Percentiles rank a stretch among this genome's conserved stretches.
phyloP scores from a whole-genome alignment of 2,329 filamentous ascomycete genomes.

The Aureobasidium vineae region DNA sequence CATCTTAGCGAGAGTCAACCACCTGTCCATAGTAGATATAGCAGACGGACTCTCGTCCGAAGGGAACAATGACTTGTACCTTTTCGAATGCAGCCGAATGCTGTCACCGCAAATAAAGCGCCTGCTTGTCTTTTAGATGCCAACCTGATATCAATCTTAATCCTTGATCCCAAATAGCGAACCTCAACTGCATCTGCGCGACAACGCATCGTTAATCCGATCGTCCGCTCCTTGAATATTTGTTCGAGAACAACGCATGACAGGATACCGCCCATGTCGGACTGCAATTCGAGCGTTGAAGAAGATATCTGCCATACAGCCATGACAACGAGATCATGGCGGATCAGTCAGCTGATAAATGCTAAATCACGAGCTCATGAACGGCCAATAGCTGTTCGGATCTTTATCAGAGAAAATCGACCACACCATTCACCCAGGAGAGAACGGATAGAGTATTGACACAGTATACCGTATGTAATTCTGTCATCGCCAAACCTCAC shows the following conservation, averaged over 20 bases:
- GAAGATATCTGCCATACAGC: not conserved
- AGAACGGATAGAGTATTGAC: not conserved
- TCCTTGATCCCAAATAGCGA: too few relatives aligned
- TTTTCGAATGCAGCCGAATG: not conserved
- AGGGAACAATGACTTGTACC: not conserved
- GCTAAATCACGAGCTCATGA: not conserved
- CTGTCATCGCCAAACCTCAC: not conserved
- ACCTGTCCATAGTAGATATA: not conserved
- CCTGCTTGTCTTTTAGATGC: not conserved
- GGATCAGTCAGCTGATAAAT: not conserved
- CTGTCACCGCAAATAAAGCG: not conserved
- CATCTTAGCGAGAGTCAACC: slow-evolving; percentile 3
- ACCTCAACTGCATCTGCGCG: not conserved
- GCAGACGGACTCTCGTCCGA: slow-evolving; percentile 11
- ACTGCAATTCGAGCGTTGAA: not conserved
- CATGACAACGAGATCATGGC: not conserved
- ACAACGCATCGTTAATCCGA: not conserved
- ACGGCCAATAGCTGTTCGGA: not conserved
- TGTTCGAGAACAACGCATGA: not conserved
- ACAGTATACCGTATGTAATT: not conserved
- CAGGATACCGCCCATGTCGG: not conserved
- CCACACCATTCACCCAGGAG: too few relatives aligned
- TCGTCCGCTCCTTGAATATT: not conserved
- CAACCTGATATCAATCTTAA: not conserved
- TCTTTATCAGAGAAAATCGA: not conserved